Conservation (phyloP, 169 alveolate species). For the Eimeria sp. region DNA sequence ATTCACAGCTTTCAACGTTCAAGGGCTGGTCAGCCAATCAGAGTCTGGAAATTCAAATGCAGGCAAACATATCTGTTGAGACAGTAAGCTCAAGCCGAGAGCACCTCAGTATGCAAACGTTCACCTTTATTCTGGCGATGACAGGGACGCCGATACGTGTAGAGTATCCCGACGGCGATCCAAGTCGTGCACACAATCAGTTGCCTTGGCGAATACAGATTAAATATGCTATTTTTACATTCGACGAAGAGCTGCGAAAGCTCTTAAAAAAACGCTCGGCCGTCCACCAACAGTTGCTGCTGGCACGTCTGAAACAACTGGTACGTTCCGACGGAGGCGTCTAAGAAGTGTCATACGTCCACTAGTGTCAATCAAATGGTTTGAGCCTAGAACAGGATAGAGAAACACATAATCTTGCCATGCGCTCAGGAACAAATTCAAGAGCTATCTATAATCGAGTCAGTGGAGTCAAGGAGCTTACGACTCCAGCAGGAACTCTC, state of each 20-base stretch:
- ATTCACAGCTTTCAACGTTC: background rate
- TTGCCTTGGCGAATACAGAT: background rate
- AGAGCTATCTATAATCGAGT: slow-evolving; percentile 38
- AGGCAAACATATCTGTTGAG: slow-evolving; percentile 6
- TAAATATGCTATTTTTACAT: background rate
- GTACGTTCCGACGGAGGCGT: background rate
- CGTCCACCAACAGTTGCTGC: slow-evolving; percentile 45
- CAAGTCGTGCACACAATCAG: background rate
- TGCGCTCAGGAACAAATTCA: slow-evolving; percentile 38
- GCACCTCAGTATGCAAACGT: background rate
- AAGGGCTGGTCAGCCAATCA: slow-evolving; percentile 5
- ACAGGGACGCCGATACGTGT: background rate
- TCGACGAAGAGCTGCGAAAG: slow-evolving; percentile 26
- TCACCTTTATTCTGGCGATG: background rate
- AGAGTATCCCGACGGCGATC: background rate
- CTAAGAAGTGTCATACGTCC: background rate
- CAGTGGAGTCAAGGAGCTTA: slow-evolving; percentile 31
- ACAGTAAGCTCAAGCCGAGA: background rate
- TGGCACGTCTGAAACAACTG: slow-evolving; percentile 61
- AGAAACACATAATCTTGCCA: background rate
- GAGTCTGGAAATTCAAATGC: slow-evolving; percentile 10
- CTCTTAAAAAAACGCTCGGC: slow-evolving; percentile 27
- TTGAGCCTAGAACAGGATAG: background rate
- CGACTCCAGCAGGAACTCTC: slow-evolving; percentile 49
- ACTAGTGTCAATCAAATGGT: background rate